Conservation (phyloP, 1,284 basidiomycete species). For the Vanrija humicola region DNA sequence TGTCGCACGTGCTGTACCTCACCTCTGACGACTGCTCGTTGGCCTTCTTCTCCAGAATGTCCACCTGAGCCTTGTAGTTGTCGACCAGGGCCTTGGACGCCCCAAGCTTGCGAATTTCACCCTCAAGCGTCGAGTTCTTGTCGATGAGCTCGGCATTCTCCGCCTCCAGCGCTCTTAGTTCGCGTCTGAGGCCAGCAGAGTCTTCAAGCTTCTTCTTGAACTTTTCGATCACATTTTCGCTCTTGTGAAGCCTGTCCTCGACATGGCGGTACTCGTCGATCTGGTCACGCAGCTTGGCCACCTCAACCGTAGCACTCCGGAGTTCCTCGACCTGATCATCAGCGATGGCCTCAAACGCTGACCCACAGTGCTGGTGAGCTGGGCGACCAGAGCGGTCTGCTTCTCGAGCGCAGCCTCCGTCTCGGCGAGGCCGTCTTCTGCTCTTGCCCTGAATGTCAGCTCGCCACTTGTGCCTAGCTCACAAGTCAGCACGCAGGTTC, state of each 20-base stretch:
- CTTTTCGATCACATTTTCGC: conserved; percentile 96
- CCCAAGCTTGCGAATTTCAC: conserved; percentile 80
- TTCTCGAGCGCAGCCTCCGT: conserved; percentile 76
- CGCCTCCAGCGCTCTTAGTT: conserved; percentile 80
- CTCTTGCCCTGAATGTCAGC: conserved; percentile 49
- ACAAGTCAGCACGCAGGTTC: conserved; percentile 71
- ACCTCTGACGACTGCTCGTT: conserved; percentile 24
- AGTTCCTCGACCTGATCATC: conserved; percentile 64
- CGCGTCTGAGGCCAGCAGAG: conserved; percentile 77
- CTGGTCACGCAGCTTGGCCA: conserved; percentile 78
- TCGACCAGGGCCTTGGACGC: conserved; percentile 87
- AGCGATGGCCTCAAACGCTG: not conserved
- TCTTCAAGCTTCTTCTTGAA: conserved; percentile 98
- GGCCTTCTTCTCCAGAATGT: conserved; percentile 69
- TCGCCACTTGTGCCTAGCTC: conserved; percentile 42
- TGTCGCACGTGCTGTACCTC: conserved; percentile 54
- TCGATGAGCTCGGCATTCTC: conserved; percentile 89
- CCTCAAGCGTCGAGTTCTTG: conserved; percentile 83
- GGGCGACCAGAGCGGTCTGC: conserved; percentile 62
- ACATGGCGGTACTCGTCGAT: conserved; percentile 93
- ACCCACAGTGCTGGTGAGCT: conserved; percentile 63
- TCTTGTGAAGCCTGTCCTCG: conserved; percentile 84
- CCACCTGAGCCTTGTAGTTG: conserved; percentile 76
- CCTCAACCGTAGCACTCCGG: conserved; percentile 71
- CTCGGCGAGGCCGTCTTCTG: conserved; percentile 78